Base-by-base conservation (phyloP, 352 stramenopile genomes). In the Pythium aquatile region DNA sequence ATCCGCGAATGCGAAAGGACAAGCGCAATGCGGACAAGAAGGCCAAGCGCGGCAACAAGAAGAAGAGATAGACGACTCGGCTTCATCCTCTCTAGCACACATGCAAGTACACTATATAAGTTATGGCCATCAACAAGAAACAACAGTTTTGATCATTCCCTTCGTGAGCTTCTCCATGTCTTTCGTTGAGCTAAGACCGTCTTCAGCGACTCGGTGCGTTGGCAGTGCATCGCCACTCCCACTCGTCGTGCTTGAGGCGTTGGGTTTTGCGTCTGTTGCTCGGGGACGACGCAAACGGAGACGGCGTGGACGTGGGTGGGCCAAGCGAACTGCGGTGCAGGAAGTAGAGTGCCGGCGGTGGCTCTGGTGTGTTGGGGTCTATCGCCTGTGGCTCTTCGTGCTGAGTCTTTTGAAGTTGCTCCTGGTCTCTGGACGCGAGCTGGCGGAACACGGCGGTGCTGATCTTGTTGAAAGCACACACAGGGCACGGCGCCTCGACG, bases 1-100 rank as follows among this genome's bases (percentile, higher is more conserved):
- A 99, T 68, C 92, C 96, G 65, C 87, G 98, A 65, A 98, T 99
- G 91, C 99, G 98, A 81, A 98, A 83, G 65, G 97, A 99, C 78
- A 99, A 96, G 76, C 84, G 84, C 63, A 94, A 94, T 57, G 76
- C 77, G 39, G 85, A 94, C 30, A 86, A 88, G 16, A 92, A 73
- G 49, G 79, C 76, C 3, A 96, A 96, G 73, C 82, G 86, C 61
- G 86, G 84, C 68, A 88, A 87, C 69, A 96, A 96, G 76, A 72
- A 70, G n/a, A 96, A 96, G 78, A 85, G 86, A 88, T 92, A 83
- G 72, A 70, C 26, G 29, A 42, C 29, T 35, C 48, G 5, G 37
- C 37, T 24, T 24, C 20, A 24, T 24, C 20, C 20, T 24, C 20
- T 24, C 20, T 24, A 24, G 20, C 20, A 24, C 20, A 24, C 39